Percentiles rank a stretch among this genome's conserved stretches.
These are phyloP conservation scores for Chaetomium globosum DNA, from an alignment of 2,329 filamentous ascomycete species.

Conservation along the genomic window DNA sequence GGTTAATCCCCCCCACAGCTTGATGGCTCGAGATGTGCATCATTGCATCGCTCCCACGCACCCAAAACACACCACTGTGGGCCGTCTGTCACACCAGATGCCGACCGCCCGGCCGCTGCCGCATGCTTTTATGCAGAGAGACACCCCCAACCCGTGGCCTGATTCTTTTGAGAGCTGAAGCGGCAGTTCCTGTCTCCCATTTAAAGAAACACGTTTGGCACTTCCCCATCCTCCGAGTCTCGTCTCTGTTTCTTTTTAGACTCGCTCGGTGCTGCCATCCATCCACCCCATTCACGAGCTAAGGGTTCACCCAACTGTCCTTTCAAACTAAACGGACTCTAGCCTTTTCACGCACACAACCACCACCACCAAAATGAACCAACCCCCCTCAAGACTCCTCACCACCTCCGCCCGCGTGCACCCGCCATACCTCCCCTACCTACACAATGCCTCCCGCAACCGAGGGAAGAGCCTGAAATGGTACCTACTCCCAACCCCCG, in stretches of 20 bases:
- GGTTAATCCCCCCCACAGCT: conserved; percentile 7
- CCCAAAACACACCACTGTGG: conserved; percentile 29
- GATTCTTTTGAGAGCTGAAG: neutral
- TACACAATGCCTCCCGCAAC: conserved; percentile 34
- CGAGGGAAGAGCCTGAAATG: conserved; percentile 34
- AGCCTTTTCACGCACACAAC: neutral
- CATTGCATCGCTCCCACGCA: conserved; percentile 17
- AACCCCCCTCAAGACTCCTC: conserved; percentile 26
- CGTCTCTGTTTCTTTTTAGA: neutral
- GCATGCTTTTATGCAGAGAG: conserved; percentile 3
- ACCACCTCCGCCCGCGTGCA: conserved; percentile 41
- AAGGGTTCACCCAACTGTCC: neutral
- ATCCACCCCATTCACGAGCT: neutral
- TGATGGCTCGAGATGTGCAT: conserved; percentile 25
- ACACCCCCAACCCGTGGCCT: conserved; percentile 13
- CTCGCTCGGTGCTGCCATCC: neutral
- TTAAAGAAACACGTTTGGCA: conserved; percentile 4
- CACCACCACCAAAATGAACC: conserved; percentile 25
- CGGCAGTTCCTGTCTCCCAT: conserved; percentile 14
- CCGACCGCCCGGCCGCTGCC: conserved; percentile 21
- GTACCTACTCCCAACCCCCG: conserved; percentile 20
- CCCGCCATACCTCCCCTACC: conserved; percentile 41
- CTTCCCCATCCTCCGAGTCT: neutral
- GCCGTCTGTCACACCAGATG: conserved; percentile 29
- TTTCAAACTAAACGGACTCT: neutral